phyloP scores from a whole-genome alignment of 169 alveolate species.

The Plasmodium yoelii region DNA sequence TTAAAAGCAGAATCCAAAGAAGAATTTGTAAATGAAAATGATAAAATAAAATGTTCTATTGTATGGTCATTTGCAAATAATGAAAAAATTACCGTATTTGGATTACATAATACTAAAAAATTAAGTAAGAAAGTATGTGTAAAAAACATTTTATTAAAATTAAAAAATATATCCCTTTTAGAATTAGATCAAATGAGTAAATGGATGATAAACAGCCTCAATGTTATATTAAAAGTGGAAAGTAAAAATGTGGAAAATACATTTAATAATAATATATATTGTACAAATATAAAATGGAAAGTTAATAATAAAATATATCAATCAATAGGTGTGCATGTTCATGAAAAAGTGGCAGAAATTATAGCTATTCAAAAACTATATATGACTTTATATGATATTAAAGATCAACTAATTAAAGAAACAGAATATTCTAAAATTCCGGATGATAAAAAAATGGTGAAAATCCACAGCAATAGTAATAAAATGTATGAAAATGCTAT shows the following conservation, averaged over 20 bases:
- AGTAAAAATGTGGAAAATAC: constrained; percentile 51
- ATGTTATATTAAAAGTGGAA: constrained; percentile 67
- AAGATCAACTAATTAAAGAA: constrained; percentile 64
- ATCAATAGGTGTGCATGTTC: constrained; percentile 36
- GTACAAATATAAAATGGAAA: constrained; percentile 69
- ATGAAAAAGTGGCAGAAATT: constrained; percentile 69
- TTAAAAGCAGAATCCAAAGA: constrained; percentile 70
- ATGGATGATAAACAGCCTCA: constrained; percentile 72
- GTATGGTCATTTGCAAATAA: constrained; percentile 69
- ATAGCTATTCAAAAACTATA: constrained; percentile 67
- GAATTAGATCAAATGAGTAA: constrained; percentile 77
- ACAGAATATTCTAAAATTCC: constrained; percentile 13
- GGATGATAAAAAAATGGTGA: constrained; percentile 9
- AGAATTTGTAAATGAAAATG: constrained; percentile 70
- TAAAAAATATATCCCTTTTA: constrained; percentile 69
- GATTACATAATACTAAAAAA: constrained; percentile 64
- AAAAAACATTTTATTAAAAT: constrained; percentile 60
- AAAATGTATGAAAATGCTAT: constrained; percentile 17
- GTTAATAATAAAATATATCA: constrained; percentile 68
- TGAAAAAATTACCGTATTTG: constrained; percentile 51
- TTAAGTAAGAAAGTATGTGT: constrained; percentile 76
- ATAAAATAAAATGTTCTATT: constrained; percentile 58
- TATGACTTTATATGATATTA: constrained; percentile 44
- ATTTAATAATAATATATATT: constrained; percentile 45
- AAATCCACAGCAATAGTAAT: constrained; percentile 2